A percentile compares a stretch with the other conserved stretches of the same genome.
Conservation (phyloP, 305 asterid genomes). For the Striga hermonthica region DNA sequence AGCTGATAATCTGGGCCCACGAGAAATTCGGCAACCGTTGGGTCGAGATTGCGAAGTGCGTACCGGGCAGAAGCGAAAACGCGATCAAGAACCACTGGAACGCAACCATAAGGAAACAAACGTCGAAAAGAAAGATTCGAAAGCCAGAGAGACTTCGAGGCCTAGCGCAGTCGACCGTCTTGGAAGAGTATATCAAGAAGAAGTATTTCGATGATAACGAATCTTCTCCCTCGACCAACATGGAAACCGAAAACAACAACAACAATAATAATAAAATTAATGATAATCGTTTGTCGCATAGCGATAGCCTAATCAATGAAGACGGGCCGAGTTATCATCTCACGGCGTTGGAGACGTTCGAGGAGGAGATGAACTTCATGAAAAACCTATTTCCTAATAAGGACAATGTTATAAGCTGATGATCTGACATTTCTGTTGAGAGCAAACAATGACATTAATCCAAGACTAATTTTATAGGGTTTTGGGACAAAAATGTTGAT, state of each 20-base stretch:
- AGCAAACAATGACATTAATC: background rate
- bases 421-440: background rate
- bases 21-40: slow-evolving; percentile 54
- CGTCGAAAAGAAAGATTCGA: slow-evolving; percentile 41
- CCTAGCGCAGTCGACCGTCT: slow-evolving; percentile 34
- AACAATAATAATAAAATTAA: background rate
- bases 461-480: background rate
- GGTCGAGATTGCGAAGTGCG: slow-evolving; percentile 64
- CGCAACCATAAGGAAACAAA: slow-evolving; percentile 58
- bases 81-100: slow-evolving; percentile 87
- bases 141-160: slow-evolving; percentile 34
- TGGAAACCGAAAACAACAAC: background rate
- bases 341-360: slow-evolving; percentile 33
- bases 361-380: slow-evolving; percentile 61
- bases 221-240: slow-evolving; percentile 14
- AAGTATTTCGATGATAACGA: slow-evolving; percentile 25
- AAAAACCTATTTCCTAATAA: slow-evolving; percentile 39
- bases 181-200: slow-evolving; percentile 55
- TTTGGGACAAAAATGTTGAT: background rate
- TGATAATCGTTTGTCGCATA: too few relatives aligned
- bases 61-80: slow-evolving; percentile 77
- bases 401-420: slow-evolving; percentile 24
- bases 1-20: slow-evolving; percentile 52
- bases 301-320: background rate
- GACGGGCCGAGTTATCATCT: slow-evolving; percentile 35